Conservation (phyloP, 2,329 filamentous ascomycete species). For the Myriosclerotinia duriaeana region DNA sequence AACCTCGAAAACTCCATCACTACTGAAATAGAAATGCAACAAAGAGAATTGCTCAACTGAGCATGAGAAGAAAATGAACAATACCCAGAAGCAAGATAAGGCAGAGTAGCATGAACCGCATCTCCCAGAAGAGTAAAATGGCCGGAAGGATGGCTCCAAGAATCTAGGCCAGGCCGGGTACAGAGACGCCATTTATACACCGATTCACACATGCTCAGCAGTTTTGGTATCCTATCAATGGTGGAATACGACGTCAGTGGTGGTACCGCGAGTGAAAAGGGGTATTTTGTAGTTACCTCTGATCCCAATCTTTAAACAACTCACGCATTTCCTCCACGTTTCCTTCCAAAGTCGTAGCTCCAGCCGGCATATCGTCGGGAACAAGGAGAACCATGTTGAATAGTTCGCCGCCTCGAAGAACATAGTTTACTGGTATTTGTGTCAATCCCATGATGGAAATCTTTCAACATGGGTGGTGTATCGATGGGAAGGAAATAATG, state of each 20-base stretch:
- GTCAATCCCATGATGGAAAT: not conserved
- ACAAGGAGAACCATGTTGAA: slow-evolving; percentile 50
- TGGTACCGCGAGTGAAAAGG: not conserved
- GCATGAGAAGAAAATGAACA: not conserved
- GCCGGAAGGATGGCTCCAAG: slow-evolving; percentile 57
- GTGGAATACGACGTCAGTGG: not conserved
- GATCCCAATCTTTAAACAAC: slow-evolving; percentile 48
- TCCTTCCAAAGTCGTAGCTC: slow-evolving; percentile 42
- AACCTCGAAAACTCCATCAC: not conserved
- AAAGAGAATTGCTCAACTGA: rapidly evolving
- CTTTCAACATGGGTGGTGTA: not conserved
- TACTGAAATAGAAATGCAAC: not conserved
- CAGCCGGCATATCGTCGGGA: slow-evolving; percentile 42
- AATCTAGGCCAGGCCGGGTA: slow-evolving; percentile 54
- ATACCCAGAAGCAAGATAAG: slow-evolving; percentile 54
- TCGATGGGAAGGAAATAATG: too few relatives aligned
- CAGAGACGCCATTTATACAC: slow-evolving; percentile 62
- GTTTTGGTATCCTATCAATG: slow-evolving; percentile 48
- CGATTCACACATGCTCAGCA: slow-evolving; percentile 55
- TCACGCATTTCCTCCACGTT: slow-evolving; percentile 46
- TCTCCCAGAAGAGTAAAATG: slow-evolving; percentile 62
- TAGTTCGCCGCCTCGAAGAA: slow-evolving; percentile 46
- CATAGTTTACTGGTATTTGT: slow-evolving; percentile 44
- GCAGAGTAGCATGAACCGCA: slow-evolving; percentile 63
- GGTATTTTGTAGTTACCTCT: slow-evolving; percentile 28